Conservation (phyloP, 352 stramenopile species). For the Bremia lactucae region DNA sequence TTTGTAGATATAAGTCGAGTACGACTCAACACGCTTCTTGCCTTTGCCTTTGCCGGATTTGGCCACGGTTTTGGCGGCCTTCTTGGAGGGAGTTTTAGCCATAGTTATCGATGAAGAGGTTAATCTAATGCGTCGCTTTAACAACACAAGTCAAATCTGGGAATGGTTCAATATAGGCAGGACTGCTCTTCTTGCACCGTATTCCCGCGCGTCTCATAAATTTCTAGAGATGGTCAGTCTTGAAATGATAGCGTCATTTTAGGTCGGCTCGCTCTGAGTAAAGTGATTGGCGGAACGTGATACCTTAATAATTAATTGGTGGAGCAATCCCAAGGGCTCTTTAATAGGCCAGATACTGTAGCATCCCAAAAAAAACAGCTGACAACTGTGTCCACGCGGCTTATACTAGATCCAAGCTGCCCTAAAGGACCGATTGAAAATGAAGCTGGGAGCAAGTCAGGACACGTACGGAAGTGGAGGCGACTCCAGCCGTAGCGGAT, state of each 20-base stretch:
- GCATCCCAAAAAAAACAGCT: constrained; percentile 1
- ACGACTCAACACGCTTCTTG: constrained; percentile 85
- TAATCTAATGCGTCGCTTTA: constrained; percentile 12
- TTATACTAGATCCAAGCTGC: constrained; percentile 15
- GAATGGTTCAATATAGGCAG: constrained; percentile 11
- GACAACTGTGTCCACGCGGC: constrained; percentile 16
- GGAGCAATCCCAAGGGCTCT: no score
- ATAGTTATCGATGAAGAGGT: constrained; percentile 37
- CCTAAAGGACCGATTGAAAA: constrained; percentile 20
- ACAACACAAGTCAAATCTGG: constrained; percentile 25
- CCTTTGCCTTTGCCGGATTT: constrained; percentile 74
- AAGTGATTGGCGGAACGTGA: constrained; percentile 19
- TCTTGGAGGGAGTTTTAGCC: constrained; percentile 95
- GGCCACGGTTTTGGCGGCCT: constrained; percentile 70
- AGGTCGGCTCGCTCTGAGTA: constrained; percentile 10
- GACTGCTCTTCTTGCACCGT: neutral
- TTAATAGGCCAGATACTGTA: no score
- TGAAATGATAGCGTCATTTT: constrained; percentile 14
- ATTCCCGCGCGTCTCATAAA: constrained; percentile 14
- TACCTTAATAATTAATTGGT: constrained; percentile 5
- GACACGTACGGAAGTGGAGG: constrained; percentile 34
- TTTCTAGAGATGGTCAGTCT: neutral
- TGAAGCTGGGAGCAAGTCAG: constrained; percentile 53
- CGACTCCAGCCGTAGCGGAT: constrained; percentile 27
- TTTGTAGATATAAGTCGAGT: constrained; percentile 91